phyloP scores from a whole-genome alignment of 2,329 filamentous ascomycete species.

The Trichophaea hybrida region DNA sequence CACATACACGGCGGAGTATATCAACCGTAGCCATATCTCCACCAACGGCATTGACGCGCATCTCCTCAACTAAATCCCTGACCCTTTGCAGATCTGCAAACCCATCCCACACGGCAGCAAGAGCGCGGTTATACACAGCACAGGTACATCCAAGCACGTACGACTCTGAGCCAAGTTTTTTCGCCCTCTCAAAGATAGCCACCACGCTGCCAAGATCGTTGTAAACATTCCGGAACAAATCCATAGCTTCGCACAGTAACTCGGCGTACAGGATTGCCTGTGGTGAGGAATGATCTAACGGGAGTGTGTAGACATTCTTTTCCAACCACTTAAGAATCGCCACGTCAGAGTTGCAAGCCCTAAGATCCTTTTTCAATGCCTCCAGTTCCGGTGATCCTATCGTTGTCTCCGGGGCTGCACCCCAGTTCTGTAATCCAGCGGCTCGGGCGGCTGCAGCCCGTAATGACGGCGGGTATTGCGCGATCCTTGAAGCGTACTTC shows the following conservation, averaged over 20 bases:
- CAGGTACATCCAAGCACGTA: slow-evolving; percentile 26
- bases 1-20: slow-evolving; percentile 5
- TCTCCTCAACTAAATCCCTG: slow-evolving; percentile 25
- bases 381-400: neutral
- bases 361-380: slow-evolving; percentile 7
- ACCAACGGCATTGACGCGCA: slow-evolving; percentile 25
- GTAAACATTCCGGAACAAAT: slow-evolving; percentile 16
- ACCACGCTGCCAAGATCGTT: slow-evolving; percentile 22
- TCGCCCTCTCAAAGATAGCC: slow-evolving; percentile 24
- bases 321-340: slow-evolving; percentile 22
- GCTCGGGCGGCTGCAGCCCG: slow-evolving; percentile 23
- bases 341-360: slow-evolving; percentile 19
- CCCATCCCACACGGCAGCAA: slow-evolving; percentile 24
- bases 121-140: slow-evolving; percentile 24
- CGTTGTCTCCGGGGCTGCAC: neutral
- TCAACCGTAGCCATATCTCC: slow-evolving; percentile 21
- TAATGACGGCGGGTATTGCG: slow-evolving; percentile 22
- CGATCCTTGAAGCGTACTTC: slow-evolving; percentile 17
- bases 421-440: slow-evolving; percentile 13
- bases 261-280: slow-evolving; percentile 19
- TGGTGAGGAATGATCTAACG: neutral
- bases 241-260: slow-evolving; percentile 21
- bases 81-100: slow-evolving; percentile 24
- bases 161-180: slow-evolving; percentile 24
- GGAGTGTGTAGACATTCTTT: slow-evolving; percentile 11